phyloP scores from a whole-genome alignment of 495 filamentous ascomycete genomes.

The Chaetomium fimeti region DNA sequence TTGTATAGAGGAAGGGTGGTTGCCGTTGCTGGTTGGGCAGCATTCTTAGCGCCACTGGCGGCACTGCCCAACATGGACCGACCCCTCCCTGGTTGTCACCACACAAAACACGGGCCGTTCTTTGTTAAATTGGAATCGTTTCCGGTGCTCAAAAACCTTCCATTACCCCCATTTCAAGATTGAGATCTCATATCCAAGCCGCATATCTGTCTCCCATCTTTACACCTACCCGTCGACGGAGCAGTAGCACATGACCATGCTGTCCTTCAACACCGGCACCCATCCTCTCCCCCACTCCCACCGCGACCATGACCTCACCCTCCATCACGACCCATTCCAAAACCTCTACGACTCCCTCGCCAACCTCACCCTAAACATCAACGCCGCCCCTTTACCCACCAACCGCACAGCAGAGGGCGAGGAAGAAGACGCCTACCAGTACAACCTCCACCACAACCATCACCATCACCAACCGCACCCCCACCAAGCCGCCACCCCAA shows the following conservation, averaged over 20 bases:
- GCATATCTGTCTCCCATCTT: not conserved
- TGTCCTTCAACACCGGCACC: not conserved
- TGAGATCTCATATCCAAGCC: not conserved
- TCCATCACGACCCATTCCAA: conserved; percentile 24
- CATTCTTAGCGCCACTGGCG: not conserved
- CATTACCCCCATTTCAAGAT: not conserved
- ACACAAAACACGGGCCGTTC: not conserved
- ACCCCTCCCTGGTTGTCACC: not conserved
- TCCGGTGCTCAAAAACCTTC: not conserved
- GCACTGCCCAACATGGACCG: not conserved
- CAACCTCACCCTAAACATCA: conserved; percentile 18
- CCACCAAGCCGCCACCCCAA: not conserved
- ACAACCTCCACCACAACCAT: too few species aligned
- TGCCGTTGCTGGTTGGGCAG: not conserved
- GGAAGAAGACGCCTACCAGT: too few species aligned
- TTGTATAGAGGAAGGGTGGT: not conserved
- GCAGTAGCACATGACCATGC: not conserved
- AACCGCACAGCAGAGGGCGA: not conserved
- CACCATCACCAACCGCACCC: not conserved
- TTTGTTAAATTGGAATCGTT: not conserved
- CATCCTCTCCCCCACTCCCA: not conserved
- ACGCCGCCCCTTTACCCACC: not conserved
- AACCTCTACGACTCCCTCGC: conserved; percentile 23
- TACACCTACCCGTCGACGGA: too few species aligned
- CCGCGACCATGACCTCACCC: not conserved